phyloP scores from a whole-genome alignment of 1,139 yeast genomes.

The Oligophagozyma castellii region DNA sequence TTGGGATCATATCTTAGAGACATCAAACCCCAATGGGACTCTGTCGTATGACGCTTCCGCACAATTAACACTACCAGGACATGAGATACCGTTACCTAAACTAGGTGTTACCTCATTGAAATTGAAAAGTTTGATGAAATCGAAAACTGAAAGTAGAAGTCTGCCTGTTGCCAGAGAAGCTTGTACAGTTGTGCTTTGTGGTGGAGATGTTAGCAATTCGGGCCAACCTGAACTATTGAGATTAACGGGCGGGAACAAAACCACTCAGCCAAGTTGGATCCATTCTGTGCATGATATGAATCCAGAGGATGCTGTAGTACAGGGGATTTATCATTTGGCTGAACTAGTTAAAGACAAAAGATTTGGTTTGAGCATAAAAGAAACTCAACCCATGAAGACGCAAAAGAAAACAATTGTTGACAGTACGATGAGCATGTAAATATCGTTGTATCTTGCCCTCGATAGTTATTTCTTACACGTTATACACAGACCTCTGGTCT shows the following conservation, averaged over 20 bases:
- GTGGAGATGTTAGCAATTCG: constrained; percentile 28
- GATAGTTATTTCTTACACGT: background rate
- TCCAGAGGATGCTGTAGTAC: constrained; percentile 29
- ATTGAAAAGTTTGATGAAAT: constrained; percentile 46
- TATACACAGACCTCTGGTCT: background rate
- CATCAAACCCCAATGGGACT: constrained; percentile 50
- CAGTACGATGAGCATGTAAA: constrained; percentile 2
- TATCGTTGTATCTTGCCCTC: no score
- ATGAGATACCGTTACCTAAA: constrained; percentile 59
- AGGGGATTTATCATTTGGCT: constrained; percentile 40
- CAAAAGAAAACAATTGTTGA: no score
- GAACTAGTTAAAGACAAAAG: constrained; percentile 49
- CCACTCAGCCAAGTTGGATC: constrained; percentile 69
- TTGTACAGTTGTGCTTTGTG: constrained; percentile 52
- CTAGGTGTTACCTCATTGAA: constrained; percentile 55
- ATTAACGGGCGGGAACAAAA: constrained; percentile 63
- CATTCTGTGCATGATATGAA: constrained; percentile 56
- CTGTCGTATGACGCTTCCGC: constrained; percentile 52
- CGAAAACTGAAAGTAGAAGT: constrained; percentile 31
- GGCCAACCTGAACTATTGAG: constrained; percentile 52
- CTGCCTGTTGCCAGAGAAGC: constrained; percentile 63
- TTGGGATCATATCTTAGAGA: constrained; percentile 44
- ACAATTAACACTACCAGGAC: constrained; percentile 51
- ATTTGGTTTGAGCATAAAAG: constrained; percentile 53
- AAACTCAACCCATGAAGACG: constrained; percentile 41